Conservation (phyloP, 768 basidiomycete genomes). For the Mycena metata region DNA sequence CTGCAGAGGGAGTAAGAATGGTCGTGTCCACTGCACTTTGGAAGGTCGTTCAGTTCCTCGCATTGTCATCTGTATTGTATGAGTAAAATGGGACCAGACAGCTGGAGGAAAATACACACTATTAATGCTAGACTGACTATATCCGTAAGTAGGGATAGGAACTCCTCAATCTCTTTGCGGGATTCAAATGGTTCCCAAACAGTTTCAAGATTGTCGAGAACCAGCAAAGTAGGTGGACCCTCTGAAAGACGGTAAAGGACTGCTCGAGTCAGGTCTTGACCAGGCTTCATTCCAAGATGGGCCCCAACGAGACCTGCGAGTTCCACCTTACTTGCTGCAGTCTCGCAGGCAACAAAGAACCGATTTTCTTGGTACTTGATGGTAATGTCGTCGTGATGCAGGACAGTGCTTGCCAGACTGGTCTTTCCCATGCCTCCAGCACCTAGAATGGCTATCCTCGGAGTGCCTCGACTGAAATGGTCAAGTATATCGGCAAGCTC, state of each 20-base stretch:
- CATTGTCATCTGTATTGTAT: slow-evolving; percentile 11
- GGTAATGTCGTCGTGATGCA: slow-evolving; percentile 1
- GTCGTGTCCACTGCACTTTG: background rate
- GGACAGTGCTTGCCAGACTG: background rate
- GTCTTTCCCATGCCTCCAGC: slow-evolving; percentile 17
- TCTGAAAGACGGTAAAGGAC: background rate
- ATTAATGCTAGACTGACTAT: background rate
- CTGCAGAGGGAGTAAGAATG: background rate
- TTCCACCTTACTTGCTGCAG: background rate
- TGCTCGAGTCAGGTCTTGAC: background rate
- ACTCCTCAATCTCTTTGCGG: slow-evolving; percentile 1
- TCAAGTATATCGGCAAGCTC: background rate
- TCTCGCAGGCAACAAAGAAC: slow-evolving; percentile 5
- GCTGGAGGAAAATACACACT: background rate
- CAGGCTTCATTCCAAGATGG: background rate
- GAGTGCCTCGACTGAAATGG: background rate
- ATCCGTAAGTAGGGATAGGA: slow-evolving; percentile 2
- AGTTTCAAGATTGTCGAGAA: slow-evolving; percentile 19
- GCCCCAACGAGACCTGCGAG: background rate
- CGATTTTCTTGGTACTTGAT: background rate
- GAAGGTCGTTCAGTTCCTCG: slow-evolving; percentile 4
- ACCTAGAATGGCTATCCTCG: slow-evolving; percentile 15
- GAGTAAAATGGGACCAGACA: background rate
- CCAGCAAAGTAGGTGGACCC: background rate
- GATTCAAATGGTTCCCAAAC: background rate